Evolutionary conservation across 495 filamentous ascomycete genomes (phyloP).

Genomic region (Cercophora newfieldiana): DNA sequence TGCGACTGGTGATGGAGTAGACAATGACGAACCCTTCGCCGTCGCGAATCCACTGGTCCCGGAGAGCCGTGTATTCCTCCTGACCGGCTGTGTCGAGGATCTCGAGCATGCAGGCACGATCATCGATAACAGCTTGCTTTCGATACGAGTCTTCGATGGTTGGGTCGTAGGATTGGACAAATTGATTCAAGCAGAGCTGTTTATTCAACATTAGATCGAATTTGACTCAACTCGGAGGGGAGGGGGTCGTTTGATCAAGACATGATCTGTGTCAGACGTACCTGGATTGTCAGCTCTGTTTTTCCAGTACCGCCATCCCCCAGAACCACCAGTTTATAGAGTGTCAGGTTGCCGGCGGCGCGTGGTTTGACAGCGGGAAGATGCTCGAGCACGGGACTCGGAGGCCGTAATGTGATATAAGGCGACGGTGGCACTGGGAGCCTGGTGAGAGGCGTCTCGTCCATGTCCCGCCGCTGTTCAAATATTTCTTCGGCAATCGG

Average conservation of each 20-base stretch:
- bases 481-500: not conserved
- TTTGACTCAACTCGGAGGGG: not conserved
- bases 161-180: slow-evolving; percentile 79
- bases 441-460: not conserved
- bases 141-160: slow-evolving; percentile 97
- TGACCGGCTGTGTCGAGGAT: slow-evolving; percentile 98
- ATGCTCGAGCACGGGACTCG: not conserved
- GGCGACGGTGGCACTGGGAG: not conserved
- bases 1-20: slow-evolving; percentile 93
- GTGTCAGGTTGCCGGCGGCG: slow-evolving; percentile 81
- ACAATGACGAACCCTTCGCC: slow-evolving; percentile 96
- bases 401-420: not conserved
- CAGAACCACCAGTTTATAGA: slow-evolving; percentile 98
- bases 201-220: not conserved
- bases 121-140: slow-evolving; percentile 97
- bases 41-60: slow-evolving; percentile 97
- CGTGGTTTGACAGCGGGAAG: slow-evolving; percentile 37
- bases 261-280: not conserved
- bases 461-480: not conserved
- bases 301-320: slow-evolving; percentile 80
- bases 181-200: slow-evolving; percentile 63
- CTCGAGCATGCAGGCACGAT: slow-evolving; percentile 95
- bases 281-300: slow-evolving; percentile 93
- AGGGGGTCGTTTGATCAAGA: not conserved
- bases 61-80: slow-evolving; percentile 95